Percentiles rank a stretch among this genome's conserved stretches.
These are phyloP conservation scores for Aegle marmelos DNA, from an alignment of 345 rosid genomes.

Conservation along the genomic window DNA sequence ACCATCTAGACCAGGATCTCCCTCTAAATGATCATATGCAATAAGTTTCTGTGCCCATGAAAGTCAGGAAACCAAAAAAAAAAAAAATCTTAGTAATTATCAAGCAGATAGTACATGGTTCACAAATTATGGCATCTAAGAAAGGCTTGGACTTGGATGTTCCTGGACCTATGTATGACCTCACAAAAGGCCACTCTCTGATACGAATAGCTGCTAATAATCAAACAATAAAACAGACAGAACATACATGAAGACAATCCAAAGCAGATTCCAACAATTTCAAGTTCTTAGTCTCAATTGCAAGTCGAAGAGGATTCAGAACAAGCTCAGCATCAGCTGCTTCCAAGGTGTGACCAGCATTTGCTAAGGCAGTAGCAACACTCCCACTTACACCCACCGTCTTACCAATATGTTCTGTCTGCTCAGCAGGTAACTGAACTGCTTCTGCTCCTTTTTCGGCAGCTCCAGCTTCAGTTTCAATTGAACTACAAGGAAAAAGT, in stretches of 20 bases:
- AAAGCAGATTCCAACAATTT: conserved; percentile 88
- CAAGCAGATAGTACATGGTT: conserved; percentile 1
- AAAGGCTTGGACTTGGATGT: conserved; percentile 6
- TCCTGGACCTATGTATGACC: conserved; percentile 6
- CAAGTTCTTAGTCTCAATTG: conserved; percentile 88
- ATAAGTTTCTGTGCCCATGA: conserved; percentile 72
- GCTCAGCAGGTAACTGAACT: conserved; percentile 43
- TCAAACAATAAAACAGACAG: conserved; percentile 8
- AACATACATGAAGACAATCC: conserved; percentile 96
- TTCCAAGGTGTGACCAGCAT: conserved; percentile 81
- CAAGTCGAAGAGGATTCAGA: conserved; percentile 85
- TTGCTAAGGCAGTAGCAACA: conserved; percentile 58
- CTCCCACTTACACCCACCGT: conserved; percentile 32
- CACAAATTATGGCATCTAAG: neutral
- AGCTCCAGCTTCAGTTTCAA: conserved; percentile 54
- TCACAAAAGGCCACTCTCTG: neutral
- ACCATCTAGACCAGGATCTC: conserved; percentile 93
- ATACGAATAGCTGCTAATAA: neutral
- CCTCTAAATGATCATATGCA: conserved; percentile 95
- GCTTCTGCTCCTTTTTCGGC: conserved; percentile 39
- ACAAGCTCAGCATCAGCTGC: conserved; percentile 86
- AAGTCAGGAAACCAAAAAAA: conserved; percentile 21
- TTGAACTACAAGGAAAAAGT: conserved; percentile 43
- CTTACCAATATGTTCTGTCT: conserved; percentile 38
- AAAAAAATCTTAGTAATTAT: conserved; percentile 16